Base-by-base conservation (phyloP, 768 basidiomycete genomes). In the Suillus decipiens region DNA sequence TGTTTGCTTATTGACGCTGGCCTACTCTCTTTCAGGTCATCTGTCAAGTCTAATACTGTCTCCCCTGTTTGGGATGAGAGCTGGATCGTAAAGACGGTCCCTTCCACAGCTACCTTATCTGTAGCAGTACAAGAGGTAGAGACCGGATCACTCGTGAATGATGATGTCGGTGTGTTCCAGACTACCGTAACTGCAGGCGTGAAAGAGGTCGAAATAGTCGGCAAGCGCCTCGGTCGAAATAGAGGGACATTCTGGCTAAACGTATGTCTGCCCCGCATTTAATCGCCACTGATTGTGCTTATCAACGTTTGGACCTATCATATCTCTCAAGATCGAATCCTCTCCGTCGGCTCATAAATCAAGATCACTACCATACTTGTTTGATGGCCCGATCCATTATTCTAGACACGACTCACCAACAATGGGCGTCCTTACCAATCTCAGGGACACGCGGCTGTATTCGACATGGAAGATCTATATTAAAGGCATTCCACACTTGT, bases 401-500 rank as follows among this genome's bases (percentile, higher is more conserved):
- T 86, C 90, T 14, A 79, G 83, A 5, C 90, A 93, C 70, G 84
- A 78, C 73, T 91, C 89, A 4, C 90, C 89, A 0, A 87, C 86
- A 0, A 80, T 90, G 48, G 91, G 90, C 33, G 77, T 75, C 5
- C 74, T 92, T 37, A 87, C 89, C 19, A 84, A 85, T 63, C 72
- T 88, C 60, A 82, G 86, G 69, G 84, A 86, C 64, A 80, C 78
- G 0, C 84, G 88, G 0, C 77, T 90, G 28, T 92, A 92, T 70
- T 86, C 88, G 42, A 93, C 91, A 1, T 93, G 92, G 91, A 92
- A 92, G 71, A 59, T 87, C 66, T 88, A 85, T 68, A 77, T 92
- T 71, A 81, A 81, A 60, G 88, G 85, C 22, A 72, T 91, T 1
- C 82, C 79, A 3, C 72, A 81, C 9, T 84, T 84, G 73, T 89